These are phyloP conservation scores for Pulveroboletus sp. DNA, from an alignment of 1,284 basidiomycete genomes.

Conservation along the genomic window DNA sequence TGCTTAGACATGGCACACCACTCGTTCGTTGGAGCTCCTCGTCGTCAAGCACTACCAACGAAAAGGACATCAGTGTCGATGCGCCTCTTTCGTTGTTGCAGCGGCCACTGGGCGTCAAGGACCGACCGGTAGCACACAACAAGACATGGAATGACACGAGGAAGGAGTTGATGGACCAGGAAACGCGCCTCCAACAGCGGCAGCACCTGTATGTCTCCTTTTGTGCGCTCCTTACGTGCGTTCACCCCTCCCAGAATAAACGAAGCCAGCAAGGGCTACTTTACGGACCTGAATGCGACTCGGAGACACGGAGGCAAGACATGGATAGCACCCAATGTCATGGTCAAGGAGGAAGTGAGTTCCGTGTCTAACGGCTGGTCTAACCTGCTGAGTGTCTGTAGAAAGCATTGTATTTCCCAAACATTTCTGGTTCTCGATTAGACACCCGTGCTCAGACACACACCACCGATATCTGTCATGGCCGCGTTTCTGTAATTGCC, in stretches of 20 bases:
- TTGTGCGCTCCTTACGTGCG: background rate
- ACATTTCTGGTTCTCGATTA: constrained; percentile 77
- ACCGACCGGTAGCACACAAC: constrained; percentile 65
- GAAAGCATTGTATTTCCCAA: constrained; percentile 91
- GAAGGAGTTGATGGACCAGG: constrained; percentile 72
- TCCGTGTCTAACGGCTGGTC: background rate
- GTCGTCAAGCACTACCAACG: constrained; percentile 16
- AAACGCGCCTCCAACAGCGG: constrained; percentile 70
- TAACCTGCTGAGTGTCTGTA: constrained; percentile 36
- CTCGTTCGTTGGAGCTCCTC: constrained; percentile 29
- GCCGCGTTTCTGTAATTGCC: constrained; percentile 61
- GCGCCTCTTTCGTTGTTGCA: constrained; percentile 56
- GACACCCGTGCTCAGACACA: constrained; percentile 41
- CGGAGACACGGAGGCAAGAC: constrained; percentile 89
- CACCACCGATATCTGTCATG: background rate
- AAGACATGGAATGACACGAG: constrained; percentile 69
- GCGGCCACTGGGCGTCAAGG: constrained; percentile 67
- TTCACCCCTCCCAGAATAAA: constrained; percentile 60
- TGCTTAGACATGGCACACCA: constrained; percentile 10
- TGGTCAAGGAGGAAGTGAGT: constrained; percentile 85
- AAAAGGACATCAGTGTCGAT: constrained; percentile 9
- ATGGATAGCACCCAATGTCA: constrained; percentile 88
- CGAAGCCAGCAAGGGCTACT: constrained; percentile 88
- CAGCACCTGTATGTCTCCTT: constrained; percentile 66
- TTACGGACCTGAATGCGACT: constrained; percentile 85